Conservation (phyloP, 768 basidiomycete species). For the Megacollybia marginata region DNA sequence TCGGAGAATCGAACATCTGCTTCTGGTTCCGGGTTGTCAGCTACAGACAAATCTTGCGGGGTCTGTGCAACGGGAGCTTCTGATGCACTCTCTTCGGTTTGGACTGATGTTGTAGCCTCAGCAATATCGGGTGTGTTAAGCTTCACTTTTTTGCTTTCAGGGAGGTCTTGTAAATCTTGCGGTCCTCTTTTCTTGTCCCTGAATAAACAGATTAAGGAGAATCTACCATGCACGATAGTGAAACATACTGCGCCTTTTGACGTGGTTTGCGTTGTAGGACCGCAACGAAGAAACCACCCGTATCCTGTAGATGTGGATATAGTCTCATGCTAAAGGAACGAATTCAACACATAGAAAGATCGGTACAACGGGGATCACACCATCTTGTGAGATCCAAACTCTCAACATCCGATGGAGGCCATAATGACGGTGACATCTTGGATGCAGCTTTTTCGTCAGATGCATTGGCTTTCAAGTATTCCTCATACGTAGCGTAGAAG, state of each 20-base stretch:
- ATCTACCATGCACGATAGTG: neutral
- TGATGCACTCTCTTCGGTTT: neutral
- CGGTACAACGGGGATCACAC: conserved; percentile 27
- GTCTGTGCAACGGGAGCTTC: neutral
- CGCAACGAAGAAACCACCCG: conserved; percentile 97
- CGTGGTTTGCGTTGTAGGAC: conserved; percentile 53
- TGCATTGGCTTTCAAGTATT: conserved; percentile 44
- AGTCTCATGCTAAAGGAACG: conserved; percentile 61
- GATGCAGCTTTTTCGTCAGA: conserved; percentile 33
- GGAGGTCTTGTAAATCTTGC: conserved; percentile 27
- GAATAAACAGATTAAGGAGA: neutral
- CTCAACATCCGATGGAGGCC: conserved; percentile 67
- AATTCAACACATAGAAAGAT: neutral
- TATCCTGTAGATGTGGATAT: conserved; percentile 93
- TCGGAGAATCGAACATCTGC: conserved; percentile 58
- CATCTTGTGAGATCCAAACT: conserved; percentile 63
- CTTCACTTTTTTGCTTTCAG: conserved; percentile 46
- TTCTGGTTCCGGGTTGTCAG: neutral
- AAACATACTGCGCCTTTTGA: conserved; percentile 11
- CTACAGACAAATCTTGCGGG: neutral
- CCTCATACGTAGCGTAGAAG: conserved; percentile 53
- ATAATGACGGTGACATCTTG: conserved; percentile 68
- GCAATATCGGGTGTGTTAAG: conserved; percentile 19
- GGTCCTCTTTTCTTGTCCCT: conserved; percentile 44
- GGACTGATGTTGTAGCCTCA: neutral